Conservation (phyloP, 164 flowering plant genomes). For the Brasenia schreberi region DNA sequence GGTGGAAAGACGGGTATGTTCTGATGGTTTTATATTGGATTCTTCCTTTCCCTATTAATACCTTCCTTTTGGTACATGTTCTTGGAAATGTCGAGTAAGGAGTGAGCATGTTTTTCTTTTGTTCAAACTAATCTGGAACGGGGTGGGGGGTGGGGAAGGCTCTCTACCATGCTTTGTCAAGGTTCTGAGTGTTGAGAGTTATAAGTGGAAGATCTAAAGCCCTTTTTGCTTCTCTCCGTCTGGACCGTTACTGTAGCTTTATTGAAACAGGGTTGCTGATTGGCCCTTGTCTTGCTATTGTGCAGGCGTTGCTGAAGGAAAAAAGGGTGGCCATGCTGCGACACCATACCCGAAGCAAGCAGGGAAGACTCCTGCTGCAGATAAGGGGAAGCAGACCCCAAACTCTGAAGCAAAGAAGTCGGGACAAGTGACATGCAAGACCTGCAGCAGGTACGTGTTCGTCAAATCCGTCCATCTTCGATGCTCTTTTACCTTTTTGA, state of each 20-base stretch:
- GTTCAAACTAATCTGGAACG: too few species aligned
- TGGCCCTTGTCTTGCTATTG: background rate
- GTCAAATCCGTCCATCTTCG: background rate
- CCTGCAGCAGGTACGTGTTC: constrained; percentile 35
- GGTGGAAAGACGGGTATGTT: constrained; percentile 43
- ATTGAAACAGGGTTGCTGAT: background rate
- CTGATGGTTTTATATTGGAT: background rate
- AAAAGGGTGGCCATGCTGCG: constrained; percentile 37
- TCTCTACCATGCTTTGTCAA: too few species aligned
- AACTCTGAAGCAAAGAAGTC: constrained; percentile 17
- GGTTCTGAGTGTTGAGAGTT: background rate
- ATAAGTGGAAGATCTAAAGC: too few species aligned
- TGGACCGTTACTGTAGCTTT: background rate
- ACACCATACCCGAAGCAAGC: constrained; percentile 37
- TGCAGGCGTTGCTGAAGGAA: constrained; percentile 22
- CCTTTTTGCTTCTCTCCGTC: too few species aligned
- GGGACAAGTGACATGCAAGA: constrained; percentile 23
- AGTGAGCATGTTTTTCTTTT: too few species aligned
- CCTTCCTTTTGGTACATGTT: too few species aligned
- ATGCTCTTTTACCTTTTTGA: background rate
- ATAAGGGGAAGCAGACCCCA: constrained; percentile 27
- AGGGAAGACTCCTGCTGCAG: constrained; percentile 23
- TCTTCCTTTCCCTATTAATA: background rate
- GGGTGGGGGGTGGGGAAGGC: too few species aligned
- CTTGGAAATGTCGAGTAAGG: too few species aligned